phyloP scores from a whole-genome alignment of 2,329 filamentous ascomycete genomes.

The Thielaviopsis musarum region DNA sequence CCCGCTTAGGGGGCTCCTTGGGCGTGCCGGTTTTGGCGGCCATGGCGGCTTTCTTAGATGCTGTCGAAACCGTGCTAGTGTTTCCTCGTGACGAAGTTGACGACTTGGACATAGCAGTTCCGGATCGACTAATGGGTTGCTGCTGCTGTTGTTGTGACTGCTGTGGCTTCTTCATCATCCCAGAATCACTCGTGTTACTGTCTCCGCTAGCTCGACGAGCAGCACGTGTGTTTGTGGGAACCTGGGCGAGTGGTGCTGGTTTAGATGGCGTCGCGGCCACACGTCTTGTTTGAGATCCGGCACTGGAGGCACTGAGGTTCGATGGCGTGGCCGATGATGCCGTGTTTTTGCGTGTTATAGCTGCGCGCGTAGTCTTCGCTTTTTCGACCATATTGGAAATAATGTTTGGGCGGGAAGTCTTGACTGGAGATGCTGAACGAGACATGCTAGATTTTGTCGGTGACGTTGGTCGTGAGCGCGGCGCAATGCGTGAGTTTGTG shows the following conservation, averaged over 20 bases:
- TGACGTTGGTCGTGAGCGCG: conserved; percentile 16
- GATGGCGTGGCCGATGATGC: conserved; percentile 29
- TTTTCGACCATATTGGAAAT: conserved; percentile 43
- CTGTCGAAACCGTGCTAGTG: conserved; percentile 36
- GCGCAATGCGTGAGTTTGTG: conserved; percentile 56
- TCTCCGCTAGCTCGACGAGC: conserved; percentile 44
- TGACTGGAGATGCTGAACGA: conserved; percentile 37
- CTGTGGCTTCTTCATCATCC: neutral
- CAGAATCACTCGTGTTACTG: conserved; percentile 24
- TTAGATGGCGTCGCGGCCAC: conserved; percentile 15
- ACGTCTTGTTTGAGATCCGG: conserved; percentile 13
- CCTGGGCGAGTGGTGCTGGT: conserved; percentile 28
- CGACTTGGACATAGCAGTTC: conserved; percentile 24
- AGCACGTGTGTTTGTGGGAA: conserved; percentile 23
- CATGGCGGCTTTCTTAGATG: conserved; percentile 30
- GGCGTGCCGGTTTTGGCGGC: conserved; percentile 32
- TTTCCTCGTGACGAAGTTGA: conserved; percentile 16
- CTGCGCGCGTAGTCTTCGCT: conserved; percentile 37
- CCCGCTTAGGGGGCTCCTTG: conserved; percentile 33
- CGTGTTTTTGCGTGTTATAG: conserved; percentile 29
- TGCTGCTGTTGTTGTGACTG: conserved; percentile 37
- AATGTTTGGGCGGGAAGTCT: conserved; percentile 24
- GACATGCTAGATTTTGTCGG: conserved; percentile 14
- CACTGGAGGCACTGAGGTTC: conserved; percentile 24
- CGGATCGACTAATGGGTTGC: conserved; percentile 25